Evolutionary conservation across 2,329 filamentous ascomycete species (phyloP), one percentile per base, ranked within the genome.

Genomic region (Sporothrix pallida): DNA sequence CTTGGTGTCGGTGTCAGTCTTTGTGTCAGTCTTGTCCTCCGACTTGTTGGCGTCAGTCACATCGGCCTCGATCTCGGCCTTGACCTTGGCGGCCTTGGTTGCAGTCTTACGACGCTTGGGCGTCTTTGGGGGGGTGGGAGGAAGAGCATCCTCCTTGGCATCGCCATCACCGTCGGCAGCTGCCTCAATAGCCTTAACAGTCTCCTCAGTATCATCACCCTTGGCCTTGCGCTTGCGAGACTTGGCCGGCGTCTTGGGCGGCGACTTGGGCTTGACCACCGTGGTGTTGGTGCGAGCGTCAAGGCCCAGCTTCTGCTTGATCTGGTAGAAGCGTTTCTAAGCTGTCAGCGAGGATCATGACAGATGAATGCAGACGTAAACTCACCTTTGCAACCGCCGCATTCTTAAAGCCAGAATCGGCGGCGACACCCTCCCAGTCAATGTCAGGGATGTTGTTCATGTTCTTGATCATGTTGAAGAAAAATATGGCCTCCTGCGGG

Each of bases 361-460:
- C 4, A 54, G 8, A 48, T 17, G 4, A n/a, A 7, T 7, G 13
- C 3, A 62, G 13, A 23, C 10, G 10, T 7, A 20, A 20, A n/a
- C 80, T 68, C 75, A 85, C 85, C 78, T 83, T 84, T 73, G 86
- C 86, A 2, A 83, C 82, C 9, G 80, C 80, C 0, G 80, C 84
- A 52, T 83, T 86, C 74, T 86, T 86, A 81, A 86, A 84, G 9
- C 81, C 80, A 13, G 80, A 78, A 13, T 83, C 82, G 0, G 70
- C 44, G 0, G 86, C 86, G 2, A 88, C 83, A 4, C 77, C 78
- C 0, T 82, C 78, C 87, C 87, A 88, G 77, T 88, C 83, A 50
- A 86, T 81, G 0, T 84, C 83, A 3, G 83, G 82, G 75, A 82
- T 83, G 80, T 81, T 83, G 26, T 79, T 80, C 60, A 81, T 82